Conservation (phyloP, 805 yeast genomes). For the Starmerella stigmatis region DNA sequence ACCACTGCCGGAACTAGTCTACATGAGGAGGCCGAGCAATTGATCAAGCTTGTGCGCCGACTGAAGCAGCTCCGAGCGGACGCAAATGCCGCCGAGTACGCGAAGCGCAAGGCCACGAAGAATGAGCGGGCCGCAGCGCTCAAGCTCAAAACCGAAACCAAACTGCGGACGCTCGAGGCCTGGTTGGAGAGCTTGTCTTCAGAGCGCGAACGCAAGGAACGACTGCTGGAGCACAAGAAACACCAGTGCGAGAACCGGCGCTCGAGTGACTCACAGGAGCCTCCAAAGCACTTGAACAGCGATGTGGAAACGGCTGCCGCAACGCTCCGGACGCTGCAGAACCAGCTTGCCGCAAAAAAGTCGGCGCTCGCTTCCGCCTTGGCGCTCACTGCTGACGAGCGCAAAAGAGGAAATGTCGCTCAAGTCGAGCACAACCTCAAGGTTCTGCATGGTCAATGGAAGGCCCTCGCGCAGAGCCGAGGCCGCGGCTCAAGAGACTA, state of each 20-base stretch:
- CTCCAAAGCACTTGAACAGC: no score
- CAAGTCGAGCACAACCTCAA: conserved; percentile 8
- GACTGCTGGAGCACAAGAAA: neutral
- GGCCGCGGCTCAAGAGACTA: no score
- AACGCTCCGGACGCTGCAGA: neutral
- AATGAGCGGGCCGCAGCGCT: neutral
- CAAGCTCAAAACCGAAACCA: neutral
- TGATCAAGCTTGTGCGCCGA: neutral
- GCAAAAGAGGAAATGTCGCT: neutral
- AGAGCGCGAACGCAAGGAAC: neutral
- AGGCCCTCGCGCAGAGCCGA: neutral
- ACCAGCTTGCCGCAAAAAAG: neutral
- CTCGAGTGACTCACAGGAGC: no score
- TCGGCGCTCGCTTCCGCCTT: neutral
- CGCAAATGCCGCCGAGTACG: conserved; percentile 1
- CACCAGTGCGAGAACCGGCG: neutral
- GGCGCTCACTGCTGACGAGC: conserved; percentile 3
- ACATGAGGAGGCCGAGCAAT: neutral
- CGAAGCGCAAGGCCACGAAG: neutral
- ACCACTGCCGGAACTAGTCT: no score
- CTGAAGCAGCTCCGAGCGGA: neutral
- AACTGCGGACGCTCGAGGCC: neutral
- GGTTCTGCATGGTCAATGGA: neutral
- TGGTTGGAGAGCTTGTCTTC: neutral
- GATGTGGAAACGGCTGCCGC: neutral